Conservation (phyloP, 176 grass and related monocot genomes). For the Hyparrhenia diplandra region DNA sequence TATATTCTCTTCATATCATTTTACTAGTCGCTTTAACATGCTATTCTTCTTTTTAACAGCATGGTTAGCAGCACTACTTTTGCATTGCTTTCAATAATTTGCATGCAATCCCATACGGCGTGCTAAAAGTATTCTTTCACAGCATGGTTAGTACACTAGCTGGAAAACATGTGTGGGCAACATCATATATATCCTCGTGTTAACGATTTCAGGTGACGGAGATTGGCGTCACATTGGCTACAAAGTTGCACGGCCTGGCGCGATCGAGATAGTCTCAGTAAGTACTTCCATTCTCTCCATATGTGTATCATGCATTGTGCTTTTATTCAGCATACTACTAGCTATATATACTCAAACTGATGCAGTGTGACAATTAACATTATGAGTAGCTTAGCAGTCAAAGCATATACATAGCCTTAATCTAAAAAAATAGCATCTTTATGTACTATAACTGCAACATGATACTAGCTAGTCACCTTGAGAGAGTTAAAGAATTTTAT, state of each 20-base stretch:
- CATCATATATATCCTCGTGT: neutral
- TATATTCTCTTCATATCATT: neutral
- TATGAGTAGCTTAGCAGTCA: neutral
- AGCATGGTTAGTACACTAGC: neutral
- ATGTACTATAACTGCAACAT: neutral
- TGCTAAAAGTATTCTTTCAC: neutral
- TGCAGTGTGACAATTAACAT: neutral
- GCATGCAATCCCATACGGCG: too few relatives aligned
- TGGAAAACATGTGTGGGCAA: neutral
- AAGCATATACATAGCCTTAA: neutral
- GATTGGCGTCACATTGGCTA: constrained; percentile 74
- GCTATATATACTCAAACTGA: too few relatives aligned
- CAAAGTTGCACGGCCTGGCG: constrained; percentile 54
- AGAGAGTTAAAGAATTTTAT: neutral
- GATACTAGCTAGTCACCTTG: neutral
- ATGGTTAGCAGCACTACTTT: neutral
- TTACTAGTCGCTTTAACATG: neutral
- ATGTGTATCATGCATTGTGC: too few relatives aligned
- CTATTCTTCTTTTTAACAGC: neutral
- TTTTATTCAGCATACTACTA: too few relatives aligned
- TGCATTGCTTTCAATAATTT: too few relatives aligned
- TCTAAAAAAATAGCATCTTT: too few relatives aligned
- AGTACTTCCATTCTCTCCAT: neutral
- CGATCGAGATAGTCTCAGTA: constrained; percentile 72
- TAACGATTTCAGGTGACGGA: constrained; percentile 59